phyloP scores from a whole-genome alignment of 495 filamentous ascomycete species.

The Trichocladium uniseriatum region DNA sequence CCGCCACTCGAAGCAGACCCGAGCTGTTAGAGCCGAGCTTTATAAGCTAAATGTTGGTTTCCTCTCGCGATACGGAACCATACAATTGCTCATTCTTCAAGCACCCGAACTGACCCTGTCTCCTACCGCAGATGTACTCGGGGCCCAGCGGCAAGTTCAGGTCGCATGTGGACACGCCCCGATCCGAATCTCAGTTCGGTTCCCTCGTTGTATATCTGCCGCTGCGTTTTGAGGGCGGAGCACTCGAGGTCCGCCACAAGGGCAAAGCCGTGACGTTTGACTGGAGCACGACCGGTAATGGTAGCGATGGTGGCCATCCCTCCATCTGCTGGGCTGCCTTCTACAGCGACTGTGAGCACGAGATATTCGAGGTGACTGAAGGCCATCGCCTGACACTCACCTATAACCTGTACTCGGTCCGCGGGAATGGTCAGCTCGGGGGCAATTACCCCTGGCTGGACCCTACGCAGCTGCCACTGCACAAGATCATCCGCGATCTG shows the following conservation, averaged over 20 bases:
- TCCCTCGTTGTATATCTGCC: slow-evolving; percentile 49
- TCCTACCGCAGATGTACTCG: slow-evolving; percentile 28
- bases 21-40: slow-evolving; percentile 36
- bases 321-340: slow-evolving; percentile 50
- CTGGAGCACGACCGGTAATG: slow-evolving; percentile 26
- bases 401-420: too few relatives aligned
- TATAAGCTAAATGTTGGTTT: slow-evolving; percentile 48
- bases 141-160: slow-evolving; percentile 44
- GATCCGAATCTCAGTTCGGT: slow-evolving; percentile 40
- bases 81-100: background rate
- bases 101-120: slow-evolving; percentile 18
- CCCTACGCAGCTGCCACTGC: too few relatives aligned
- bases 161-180: slow-evolving; percentile 48
- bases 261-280: too few relatives aligned
- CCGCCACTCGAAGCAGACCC: background rate
- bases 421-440: too few relatives aligned
- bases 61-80: background rate
- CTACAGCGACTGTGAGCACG: slow-evolving; percentile 53
- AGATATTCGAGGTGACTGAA: slow-evolving; percentile 43
- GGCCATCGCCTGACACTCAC: slow-evolving; percentile 50
- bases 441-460: too few relatives aligned
- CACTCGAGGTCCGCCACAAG: slow-evolving; percentile 29
- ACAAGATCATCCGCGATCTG: too few relatives aligned
- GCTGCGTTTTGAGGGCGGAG: slow-evolving; percentile 34
- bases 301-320: background rate